phyloP scores from a whole-genome alignment of 176 grass and related monocot genomes.

The Oryza glumipatula region DNA sequence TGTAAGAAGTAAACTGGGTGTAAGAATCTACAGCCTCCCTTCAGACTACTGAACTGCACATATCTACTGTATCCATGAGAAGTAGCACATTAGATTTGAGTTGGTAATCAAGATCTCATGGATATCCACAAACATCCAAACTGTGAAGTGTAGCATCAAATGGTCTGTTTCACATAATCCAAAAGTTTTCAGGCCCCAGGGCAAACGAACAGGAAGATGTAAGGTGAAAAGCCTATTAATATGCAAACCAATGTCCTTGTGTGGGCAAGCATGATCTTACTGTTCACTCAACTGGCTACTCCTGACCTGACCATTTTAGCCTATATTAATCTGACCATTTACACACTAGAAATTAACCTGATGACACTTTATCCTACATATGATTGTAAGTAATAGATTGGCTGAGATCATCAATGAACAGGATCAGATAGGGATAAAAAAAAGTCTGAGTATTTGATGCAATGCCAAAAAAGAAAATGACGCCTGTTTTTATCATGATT shows the following conservation, averaged over 20 bases:
- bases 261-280: not conserved
- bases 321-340: constrained; percentile 4
- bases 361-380: not conserved
- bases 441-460: not conserved
- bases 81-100: not conserved
- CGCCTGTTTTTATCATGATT: not conserved
- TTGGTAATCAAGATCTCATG: constrained; percentile 14
- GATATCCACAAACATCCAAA: constrained; percentile 21
- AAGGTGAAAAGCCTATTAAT: constrained; percentile 14
- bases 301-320: not conserved
- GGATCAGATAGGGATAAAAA: not conserved
- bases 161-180: constrained; percentile 1
- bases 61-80: constrained; percentile 6
- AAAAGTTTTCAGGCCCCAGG: constrained; percentile 31
- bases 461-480: not conserved
- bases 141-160: not conserved
- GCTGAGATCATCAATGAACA: not conserved
- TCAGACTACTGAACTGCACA: not conserved
- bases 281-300: not conserved
- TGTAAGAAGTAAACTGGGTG: not conserved
- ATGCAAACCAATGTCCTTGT: not conserved
- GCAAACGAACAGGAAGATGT: not conserved
- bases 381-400: not conserved
- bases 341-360: not conserved
- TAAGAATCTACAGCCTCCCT: not conserved